Evolutionary conservation across 1,284 basidiomycete species (phyloP), one percentile per base, ranked within the genome.

Genomic region (Macrocybe sp.): DNA sequence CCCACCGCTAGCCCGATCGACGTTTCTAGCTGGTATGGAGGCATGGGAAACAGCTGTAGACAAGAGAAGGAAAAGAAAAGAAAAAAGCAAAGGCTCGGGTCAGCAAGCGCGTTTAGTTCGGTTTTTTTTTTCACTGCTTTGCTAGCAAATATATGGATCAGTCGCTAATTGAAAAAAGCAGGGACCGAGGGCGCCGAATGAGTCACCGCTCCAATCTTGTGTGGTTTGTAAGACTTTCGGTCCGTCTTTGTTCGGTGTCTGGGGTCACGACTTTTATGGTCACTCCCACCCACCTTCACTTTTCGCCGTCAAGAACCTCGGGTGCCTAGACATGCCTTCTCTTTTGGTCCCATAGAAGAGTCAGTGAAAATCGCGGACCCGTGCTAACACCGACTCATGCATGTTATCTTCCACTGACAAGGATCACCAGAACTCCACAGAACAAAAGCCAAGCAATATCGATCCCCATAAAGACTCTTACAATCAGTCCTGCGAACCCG

Each of bases 11-110:
- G 68, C 11, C 66, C 60, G 22, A 72, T 64, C 12, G 78, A 78
- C 35, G 81, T 73, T 51, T 72, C 73, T 10, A 84, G 66, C 61
- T 85, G 78, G 63, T 77, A 83, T n/a, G 65, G 69, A 55, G 74
- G 72, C 85, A 88, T 85, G 42, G 32, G 28, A 22, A 22, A 22
- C 22, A 22, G 22, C 22, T 4, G 22, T 4, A 22, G 22, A 22
- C 3, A 22, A 22, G 22, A 29, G 34, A 29, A 41, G 30, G 30
- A 42, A 42, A 33, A 33, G 11, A 37, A 37, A 37, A 11, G 30
- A 42, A 29, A 33, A 22, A 31, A 42, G 41, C 28, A 32, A 31
- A 10, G 41, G 41, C 31, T 42, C 34, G 11, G 41, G 30, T 42
- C 30, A 33, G 34, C 11, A 33, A 33, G 34, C 14, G 41, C 41